These are phyloP conservation scores for Tolypocladium album DNA, from an alignment of 2,329 filamentous ascomycete species.

Conservation along the genomic window DNA sequence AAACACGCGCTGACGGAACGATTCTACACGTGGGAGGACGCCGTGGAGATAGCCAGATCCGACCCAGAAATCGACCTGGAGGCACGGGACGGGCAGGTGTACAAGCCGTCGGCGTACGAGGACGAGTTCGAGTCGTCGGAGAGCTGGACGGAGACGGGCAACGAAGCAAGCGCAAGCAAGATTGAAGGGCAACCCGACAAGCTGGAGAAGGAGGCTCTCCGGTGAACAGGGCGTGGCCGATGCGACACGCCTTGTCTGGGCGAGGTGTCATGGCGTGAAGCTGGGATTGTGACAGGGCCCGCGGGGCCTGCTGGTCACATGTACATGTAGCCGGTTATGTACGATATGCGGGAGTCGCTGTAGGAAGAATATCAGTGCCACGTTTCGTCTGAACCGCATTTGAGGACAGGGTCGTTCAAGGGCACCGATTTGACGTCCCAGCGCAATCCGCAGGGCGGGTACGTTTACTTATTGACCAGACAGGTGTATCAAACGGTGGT, in stretches of 20 bases:
- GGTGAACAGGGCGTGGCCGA: background rate
- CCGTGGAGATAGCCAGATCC: constrained; percentile 49
- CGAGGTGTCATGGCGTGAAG: background rate
- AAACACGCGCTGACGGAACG: constrained; percentile 79
- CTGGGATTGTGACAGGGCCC: background rate
- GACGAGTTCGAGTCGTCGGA: constrained; percentile 17
- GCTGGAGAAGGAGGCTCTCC: constrained; percentile 3
- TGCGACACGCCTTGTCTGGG: background rate
- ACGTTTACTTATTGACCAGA: background rate
- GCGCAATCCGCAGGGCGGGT: too few relatives aligned
- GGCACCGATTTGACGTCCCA: too few relatives aligned
- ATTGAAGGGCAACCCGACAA: constrained; percentile 8
- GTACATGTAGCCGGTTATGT: background rate
- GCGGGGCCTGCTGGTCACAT: background rate
- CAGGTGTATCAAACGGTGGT: background rate
- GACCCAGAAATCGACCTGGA: constrained; percentile 57
- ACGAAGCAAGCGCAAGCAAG: background rate
- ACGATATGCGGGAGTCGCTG: background rate
- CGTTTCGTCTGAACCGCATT: background rate
- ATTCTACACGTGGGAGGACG: constrained; percentile 80
- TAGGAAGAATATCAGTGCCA: background rate
- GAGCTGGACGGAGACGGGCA: constrained; percentile 13
- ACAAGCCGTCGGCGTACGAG: constrained; percentile 31
- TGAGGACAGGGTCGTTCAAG: background rate
- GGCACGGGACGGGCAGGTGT: constrained; percentile 35